Evolutionary conservation across 805 yeast species (phyloP).

Genomic region (Candida ponderosae): DNA sequence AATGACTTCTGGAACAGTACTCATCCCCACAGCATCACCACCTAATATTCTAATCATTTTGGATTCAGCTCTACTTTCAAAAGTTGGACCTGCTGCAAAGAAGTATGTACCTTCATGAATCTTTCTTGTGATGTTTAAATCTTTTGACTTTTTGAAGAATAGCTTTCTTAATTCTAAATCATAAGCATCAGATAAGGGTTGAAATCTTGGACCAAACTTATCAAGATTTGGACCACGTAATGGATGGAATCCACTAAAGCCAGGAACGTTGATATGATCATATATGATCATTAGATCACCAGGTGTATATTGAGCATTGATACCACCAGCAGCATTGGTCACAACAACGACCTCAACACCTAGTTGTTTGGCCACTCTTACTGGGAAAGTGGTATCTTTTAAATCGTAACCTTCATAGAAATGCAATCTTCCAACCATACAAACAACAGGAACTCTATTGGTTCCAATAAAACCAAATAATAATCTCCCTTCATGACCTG

Average conservation of each 20-base stretch:
- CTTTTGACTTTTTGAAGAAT: constrained; percentile 47
- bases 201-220: constrained; percentile 77
- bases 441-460: constrained; percentile 69
- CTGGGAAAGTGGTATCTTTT: constrained; percentile 76
- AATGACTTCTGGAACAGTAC: constrained; percentile 93
- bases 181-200: constrained; percentile 86
- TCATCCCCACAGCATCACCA: constrained; percentile 96
- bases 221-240: constrained; percentile 81
- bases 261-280: constrained; percentile 90
- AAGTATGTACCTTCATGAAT: constrained; percentile 84
- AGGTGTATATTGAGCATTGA: constrained; percentile 55
- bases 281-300: constrained; percentile 89
- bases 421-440: constrained; percentile 93
- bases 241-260: constrained; percentile 83
- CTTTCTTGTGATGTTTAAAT: constrained; percentile 40
- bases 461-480: constrained; percentile 70
- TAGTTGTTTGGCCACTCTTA: constrained; percentile 62
- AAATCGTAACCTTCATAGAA: constrained; percentile 89
- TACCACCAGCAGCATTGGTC: constrained; percentile 97
- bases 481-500: constrained; percentile 83
- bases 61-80: constrained; percentile 90
- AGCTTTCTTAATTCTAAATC: constrained; percentile 61
- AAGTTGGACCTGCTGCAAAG: constrained; percentile 89
- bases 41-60: constrained; percentile 64
- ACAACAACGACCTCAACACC: constrained; percentile 61